phyloP scores from a whole-genome alignment of 73 alveolate species.

The Uronychia setigera region DNA sequence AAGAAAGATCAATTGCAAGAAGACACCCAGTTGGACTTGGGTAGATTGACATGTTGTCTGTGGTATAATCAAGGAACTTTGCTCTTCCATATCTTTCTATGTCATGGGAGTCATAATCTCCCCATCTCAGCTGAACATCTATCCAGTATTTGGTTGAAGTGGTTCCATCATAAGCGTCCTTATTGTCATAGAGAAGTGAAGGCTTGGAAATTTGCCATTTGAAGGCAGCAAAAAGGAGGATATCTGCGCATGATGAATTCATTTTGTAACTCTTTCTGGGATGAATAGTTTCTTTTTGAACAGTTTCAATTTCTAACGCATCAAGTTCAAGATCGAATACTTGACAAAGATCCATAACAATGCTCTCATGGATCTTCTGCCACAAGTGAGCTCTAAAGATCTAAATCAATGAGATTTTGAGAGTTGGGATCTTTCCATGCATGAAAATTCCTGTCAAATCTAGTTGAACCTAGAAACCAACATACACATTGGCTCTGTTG shows the following conservation, averaged over 20 bases:
- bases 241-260: slow-evolving; percentile 99
- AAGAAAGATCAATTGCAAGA: slow-evolving; percentile 98
- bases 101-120: slow-evolving; percentile 99
- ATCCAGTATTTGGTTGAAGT: slow-evolving; percentile 98
- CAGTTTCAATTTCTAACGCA: slow-evolving; percentile 98
- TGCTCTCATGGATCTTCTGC: slow-evolving; percentile 99
- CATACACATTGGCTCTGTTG: slow-evolving; percentile 99
- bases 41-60: slow-evolving; percentile 98
- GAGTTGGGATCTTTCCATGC: slow-evolving; percentile 99
- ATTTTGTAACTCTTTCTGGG: slow-evolving; percentile 99
- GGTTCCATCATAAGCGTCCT: slow-evolving; percentile 97
- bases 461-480: slow-evolving; percentile 99
- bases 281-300: slow-evolving; percentile 99
- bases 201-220: slow-evolving; percentile 99
- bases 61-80: slow-evolving; percentile 99
- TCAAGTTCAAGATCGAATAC: slow-evolving; percentile 99
- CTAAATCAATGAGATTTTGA: slow-evolving; percentile 98
- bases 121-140: slow-evolving; percentile 99
- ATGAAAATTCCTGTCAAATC: slow-evolving; percentile 99
- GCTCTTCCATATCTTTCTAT: slow-evolving; percentile 99
- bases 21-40: slow-evolving; percentile 99
- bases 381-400: slow-evolving; percentile 99
- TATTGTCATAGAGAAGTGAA: slow-evolving; percentile 95
- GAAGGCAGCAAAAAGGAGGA: slow-evolving; percentile 97
- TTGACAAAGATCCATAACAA: slow-evolving; percentile 99